phyloP scores from a whole-genome alignment of 306 rosid genomes.

The Hippophae rhamnoides region DNA sequence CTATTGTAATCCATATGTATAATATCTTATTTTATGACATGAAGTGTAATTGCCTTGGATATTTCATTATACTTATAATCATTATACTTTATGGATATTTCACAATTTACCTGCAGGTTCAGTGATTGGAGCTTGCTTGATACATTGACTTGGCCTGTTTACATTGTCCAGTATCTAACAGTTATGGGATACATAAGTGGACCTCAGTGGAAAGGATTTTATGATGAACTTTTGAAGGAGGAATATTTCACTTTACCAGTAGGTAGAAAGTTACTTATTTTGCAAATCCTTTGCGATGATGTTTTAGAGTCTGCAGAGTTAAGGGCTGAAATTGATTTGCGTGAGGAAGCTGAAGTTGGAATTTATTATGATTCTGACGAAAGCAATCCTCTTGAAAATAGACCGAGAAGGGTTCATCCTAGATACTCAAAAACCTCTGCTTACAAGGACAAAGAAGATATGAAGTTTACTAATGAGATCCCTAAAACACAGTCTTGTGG shows the following conservation, averaged over 20 bases:
- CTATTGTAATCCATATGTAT: too few relatives aligned
- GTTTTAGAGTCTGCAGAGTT: constrained; percentile 61
- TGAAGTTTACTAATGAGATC: constrained; percentile 31
- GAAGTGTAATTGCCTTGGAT: background rate
- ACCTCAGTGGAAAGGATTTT: constrained; percentile 63
- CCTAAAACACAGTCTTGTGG: constrained; percentile 29
- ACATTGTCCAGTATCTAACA: constrained; percentile 55
- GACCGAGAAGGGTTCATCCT: constrained; percentile 67
- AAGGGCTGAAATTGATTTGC: constrained; percentile 63
- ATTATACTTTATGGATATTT: constrained; percentile 1
- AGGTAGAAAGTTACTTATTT: constrained; percentile 57
- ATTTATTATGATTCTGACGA: constrained; percentile 57
- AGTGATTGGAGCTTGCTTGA: constrained; percentile 82
- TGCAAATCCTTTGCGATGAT: constrained; percentile 79
- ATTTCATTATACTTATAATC: background rate
- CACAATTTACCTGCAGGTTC: constrained; percentile 39
- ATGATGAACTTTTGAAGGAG: constrained; percentile 40
- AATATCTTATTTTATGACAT: too few relatives aligned
- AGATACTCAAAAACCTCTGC: constrained; percentile 58
- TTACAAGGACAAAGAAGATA: constrained; percentile 47
- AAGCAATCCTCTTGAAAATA: constrained; percentile 37
- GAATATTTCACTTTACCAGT: constrained; percentile 69
- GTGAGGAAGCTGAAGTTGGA: constrained; percentile 75
- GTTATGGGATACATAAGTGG: constrained; percentile 51
- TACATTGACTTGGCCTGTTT: constrained; percentile 83